These are phyloP conservation scores for Medicago lupulina DNA, from an alignment of 306 rosid species.

Conservation along the genomic window DNA sequence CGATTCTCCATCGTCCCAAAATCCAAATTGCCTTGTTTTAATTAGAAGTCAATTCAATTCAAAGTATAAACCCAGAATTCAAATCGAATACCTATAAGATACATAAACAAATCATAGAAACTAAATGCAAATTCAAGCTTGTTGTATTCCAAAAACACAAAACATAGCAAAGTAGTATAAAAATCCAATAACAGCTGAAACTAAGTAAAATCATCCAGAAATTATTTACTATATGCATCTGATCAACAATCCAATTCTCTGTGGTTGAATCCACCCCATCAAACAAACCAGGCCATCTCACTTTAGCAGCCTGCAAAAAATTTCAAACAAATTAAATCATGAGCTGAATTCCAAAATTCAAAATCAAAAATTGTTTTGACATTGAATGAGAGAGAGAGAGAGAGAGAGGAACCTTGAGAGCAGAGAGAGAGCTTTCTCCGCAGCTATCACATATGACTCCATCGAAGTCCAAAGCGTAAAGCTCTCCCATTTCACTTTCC, in stretches of 20 bases:
- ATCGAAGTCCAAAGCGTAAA: constrained; percentile 92
- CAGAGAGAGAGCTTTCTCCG: constrained; percentile 91
- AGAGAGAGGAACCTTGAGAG: constrained; percentile 63
- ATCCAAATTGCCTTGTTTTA: constrained; percentile 12
- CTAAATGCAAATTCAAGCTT: too few species aligned
- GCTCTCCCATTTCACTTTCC: constrained; percentile 66
- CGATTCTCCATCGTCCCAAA: background rate
- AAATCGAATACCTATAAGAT: too few species aligned
- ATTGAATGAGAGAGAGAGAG: constrained; percentile 59
- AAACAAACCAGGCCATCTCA: constrained; percentile 79
- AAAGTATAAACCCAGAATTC: too few species aligned
- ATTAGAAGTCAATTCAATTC: background rate
- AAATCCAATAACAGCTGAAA: constrained; percentile 22
- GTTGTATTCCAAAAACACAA: background rate
- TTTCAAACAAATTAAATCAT: constrained; percentile 33
- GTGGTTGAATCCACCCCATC: constrained; percentile 63
- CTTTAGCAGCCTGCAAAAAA: constrained; percentile 76
- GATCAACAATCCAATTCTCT: constrained; percentile 80
- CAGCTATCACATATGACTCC: constrained; percentile 94
- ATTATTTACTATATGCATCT: constrained; percentile 71
- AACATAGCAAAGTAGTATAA: background rate
- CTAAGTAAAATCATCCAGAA: background rate
- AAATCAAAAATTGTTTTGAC: background rate
- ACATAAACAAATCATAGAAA: too few species aligned
- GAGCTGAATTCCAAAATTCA: background rate